Evolutionary conservation across 164 flowering plant species (phyloP), one percentile per base, ranked within the genome.

Genomic region (Vitis rotundifolia): DNA sequence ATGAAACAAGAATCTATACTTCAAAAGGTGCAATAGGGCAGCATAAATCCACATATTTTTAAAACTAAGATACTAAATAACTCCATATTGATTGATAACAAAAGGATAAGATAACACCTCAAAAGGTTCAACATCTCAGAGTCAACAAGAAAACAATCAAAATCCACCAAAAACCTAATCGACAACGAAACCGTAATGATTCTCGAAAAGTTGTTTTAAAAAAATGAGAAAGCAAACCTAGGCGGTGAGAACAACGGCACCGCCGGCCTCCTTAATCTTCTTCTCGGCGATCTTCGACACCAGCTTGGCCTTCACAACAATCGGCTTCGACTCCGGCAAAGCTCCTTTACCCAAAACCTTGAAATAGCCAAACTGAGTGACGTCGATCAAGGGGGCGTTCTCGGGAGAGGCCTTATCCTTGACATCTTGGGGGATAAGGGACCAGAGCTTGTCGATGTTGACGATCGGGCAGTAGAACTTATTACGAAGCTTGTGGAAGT

Each of bases 361-460:
- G 57, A 80, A 80, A 68, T 69, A 80, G 1, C 84, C 84, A 48
- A 70, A 73, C 79, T 78, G 79, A 7, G 84, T 70, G 19, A 78
- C 84, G 19, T 81, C 84, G 70, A 81, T 68, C 66, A 78, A 2
- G 9, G 84, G 84, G 9, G 52, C 76, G 14, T 68, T 73, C 54
- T 69, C 84, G 51, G 65, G 68, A 26, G 77, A 15, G 15, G 84
- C 81, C 71, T 81, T 72, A 44, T 63, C 81, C 72, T 78, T 81
- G 49, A 77, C 79, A 0, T 81, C 84, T 47, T 75, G 59, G 11
- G 84, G 84, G 0, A 81, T 75, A 10, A 81, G 15, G 0, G 84
- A 81, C 84, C 84, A 81, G 44, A 81, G 84, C 81, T 73, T 81
- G 64, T 81, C 84, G 73, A 81, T 54, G 77, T 78, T 80, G 69